These are phyloP conservation scores for Citrus cavaleriei DNA, from an alignment of 345 rosid species.

Conservation along the genomic window DNA sequence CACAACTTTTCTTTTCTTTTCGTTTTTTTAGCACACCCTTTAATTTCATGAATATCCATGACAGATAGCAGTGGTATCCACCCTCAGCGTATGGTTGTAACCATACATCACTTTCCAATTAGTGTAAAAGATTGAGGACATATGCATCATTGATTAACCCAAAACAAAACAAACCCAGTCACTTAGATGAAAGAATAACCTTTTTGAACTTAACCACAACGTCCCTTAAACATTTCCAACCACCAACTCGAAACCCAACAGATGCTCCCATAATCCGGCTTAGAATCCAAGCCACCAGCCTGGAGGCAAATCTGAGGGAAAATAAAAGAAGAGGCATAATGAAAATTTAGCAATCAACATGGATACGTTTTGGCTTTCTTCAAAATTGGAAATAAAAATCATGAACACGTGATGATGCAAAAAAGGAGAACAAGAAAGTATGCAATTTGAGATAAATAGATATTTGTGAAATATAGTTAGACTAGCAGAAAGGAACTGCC, in stretches of 20 bases:
- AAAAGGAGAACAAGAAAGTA: neutral
- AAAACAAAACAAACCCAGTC: conserved; percentile 7
- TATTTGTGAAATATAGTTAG: neutral
- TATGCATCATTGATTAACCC: conserved; percentile 8
- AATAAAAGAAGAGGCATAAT: conserved; percentile 1
- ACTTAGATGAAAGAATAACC: conserved; percentile 37
- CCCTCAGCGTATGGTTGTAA: neutral
- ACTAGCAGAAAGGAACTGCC: neutral
- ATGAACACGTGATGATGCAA: neutral
- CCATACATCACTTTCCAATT: neutral
- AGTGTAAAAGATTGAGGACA: neutral
- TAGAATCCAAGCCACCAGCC: conserved; percentile 78
- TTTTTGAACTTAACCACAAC: conserved; percentile 78
- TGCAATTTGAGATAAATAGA: neutral
- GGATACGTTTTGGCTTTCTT: neutral
- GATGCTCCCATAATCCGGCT: conserved; percentile 76
- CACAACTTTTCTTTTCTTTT: neutral
- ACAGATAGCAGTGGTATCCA: neutral
- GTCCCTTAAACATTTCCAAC: conserved; percentile 92
- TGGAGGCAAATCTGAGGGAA: conserved; percentile 57
- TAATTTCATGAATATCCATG: neutral
- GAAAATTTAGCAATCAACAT: conserved; percentile 6
- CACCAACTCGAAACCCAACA: conserved; percentile 74
- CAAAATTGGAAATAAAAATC: neutral
- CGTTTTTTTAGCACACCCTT: neutral